Evolutionary conservation across 2,329 filamentous ascomycete species (phyloP).

Genomic region (Coniochaeta hoffmannii): DNA sequence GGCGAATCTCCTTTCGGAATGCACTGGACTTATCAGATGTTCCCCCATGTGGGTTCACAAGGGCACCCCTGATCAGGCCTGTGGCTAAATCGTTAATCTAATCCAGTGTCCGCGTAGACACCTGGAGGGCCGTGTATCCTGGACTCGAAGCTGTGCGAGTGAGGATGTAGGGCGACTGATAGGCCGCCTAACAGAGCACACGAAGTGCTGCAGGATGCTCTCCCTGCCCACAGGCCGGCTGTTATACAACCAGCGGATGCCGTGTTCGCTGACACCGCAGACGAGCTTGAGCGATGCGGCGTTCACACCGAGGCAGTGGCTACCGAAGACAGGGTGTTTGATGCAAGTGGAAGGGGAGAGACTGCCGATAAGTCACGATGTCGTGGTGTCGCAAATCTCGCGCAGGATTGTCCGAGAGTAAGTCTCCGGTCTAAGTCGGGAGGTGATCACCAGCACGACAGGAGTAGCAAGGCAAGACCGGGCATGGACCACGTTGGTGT

Average conservation of each 20-base stretch:
- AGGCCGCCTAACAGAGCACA: neutral
- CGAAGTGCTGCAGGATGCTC: neutral
- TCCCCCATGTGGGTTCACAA: neutral
- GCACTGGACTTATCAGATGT: neutral
- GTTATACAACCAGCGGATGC: neutral
- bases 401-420: neutral
- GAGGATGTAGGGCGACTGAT: neutral
- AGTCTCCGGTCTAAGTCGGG: neutral
- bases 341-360: neutral
- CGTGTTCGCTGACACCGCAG: neutral
- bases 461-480: neutral
- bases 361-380: neutral
- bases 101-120: neutral
- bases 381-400: neutral
- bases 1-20: neutral
- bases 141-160: neutral
- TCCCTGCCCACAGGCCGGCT: neutral
- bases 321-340: slow-evolving; percentile 2
- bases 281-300: neutral
- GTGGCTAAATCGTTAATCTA: neutral
- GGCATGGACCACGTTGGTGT: neutral
- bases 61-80: neutral
- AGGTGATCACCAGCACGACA: neutral
- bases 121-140: neutral
- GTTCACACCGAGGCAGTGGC: neutral